A percentile compares a stretch with the other conserved stretches of the same genome.
These are phyloP conservation scores for Aphanomyces invadans DNA, from an alignment of 352 stramenopile species.

Conservation along the genomic window DNA sequence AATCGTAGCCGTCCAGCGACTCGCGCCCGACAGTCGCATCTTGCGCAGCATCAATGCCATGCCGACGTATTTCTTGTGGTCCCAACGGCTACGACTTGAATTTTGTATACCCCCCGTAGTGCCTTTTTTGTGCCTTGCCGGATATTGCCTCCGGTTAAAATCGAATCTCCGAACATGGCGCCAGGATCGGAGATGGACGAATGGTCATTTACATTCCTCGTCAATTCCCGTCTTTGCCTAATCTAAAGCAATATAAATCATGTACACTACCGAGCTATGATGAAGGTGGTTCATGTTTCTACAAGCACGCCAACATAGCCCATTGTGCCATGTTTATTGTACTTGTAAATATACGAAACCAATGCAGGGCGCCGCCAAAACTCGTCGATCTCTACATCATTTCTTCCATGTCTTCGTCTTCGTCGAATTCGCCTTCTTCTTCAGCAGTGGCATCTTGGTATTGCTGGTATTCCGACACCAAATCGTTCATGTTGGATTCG, in stretches of 20 bases:
- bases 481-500: constrained; percentile 99
- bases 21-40: background rate
- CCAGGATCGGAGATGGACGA: background rate
- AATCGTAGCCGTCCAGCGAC: background rate
- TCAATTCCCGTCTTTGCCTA: background rate
- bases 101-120: background rate
- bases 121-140: background rate
- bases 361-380: constrained; percentile 35
- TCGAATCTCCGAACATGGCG: background rate
- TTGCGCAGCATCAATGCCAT: background rate
- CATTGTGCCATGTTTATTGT: constrained; percentile 35
- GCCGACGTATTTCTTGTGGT: background rate
- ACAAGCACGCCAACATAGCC: constrained; percentile 7
- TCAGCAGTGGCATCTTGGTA: constrained; percentile 99
- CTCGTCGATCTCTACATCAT: constrained; percentile 74
- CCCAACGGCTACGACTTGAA: background rate
- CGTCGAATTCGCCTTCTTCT: constrained; percentile 96
- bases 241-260: constrained; percentile 13
- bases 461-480: constrained; percentile 99
- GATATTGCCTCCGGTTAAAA: no score
- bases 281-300: background rate
- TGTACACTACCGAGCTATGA: constrained; percentile 16
- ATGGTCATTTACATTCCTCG: background rate
- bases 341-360: constrained; percentile 54
- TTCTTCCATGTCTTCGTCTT: constrained; percentile 92